phyloP scores from a whole-genome alignment of 1,139 yeast genomes.

The Geotrichum europaeum region DNA sequence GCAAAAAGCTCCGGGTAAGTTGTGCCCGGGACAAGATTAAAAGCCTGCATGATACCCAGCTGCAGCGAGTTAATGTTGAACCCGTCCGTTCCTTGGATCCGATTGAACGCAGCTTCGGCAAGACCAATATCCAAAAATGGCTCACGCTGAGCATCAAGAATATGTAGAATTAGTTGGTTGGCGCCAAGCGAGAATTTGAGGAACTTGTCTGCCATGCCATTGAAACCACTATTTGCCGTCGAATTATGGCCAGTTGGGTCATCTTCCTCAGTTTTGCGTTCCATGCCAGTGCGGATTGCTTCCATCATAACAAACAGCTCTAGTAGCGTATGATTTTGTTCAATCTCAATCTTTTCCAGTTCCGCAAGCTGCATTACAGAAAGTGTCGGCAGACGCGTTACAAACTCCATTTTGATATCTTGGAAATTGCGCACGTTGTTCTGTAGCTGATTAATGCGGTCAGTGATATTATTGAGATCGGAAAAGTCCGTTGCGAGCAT shows the following conservation, averaged over 20 bases:
- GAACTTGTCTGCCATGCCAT: slow-evolving; percentile 19
- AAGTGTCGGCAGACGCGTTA: slow-evolving; percentile 25
- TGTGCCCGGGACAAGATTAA: slow-evolving; percentile 55
- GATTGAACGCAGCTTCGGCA: slow-evolving; percentile 53
- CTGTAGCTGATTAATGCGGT: slow-evolving; percentile 52
- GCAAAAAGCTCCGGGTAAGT: slow-evolving; percentile 66
- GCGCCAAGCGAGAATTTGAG: slow-evolving; percentile 60
- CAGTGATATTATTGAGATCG: slow-evolving; percentile 52
- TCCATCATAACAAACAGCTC: slow-evolving; percentile 62
- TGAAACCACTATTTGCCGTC: slow-evolving; percentile 37
- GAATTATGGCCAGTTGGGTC: slow-evolving; percentile 33
- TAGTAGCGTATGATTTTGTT: slow-evolving; percentile 48
- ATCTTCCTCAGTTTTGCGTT: slow-evolving; percentile 39
- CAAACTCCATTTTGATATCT: slow-evolving; percentile 44
- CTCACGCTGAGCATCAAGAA: slow-evolving; percentile 51
- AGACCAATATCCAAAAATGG: slow-evolving; percentile 72
- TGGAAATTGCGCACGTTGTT: slow-evolving; percentile 43
- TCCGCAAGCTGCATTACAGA: slow-evolving; percentile 27
- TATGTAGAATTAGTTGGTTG: slow-evolving; percentile 65
- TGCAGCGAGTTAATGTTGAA: slow-evolving; percentile 54
- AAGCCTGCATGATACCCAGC: slow-evolving; percentile 62
- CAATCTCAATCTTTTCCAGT: slow-evolving; percentile 46
- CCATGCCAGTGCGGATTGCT: slow-evolving; percentile 51
- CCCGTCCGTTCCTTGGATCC: slow-evolving; percentile 58
- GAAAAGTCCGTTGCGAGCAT: slow-evolving; percentile 62